A percentile compares a stretch with the other conserved stretches of the same genome.
Conservation (phyloP, 2,329 filamentous ascomycete genomes). For the Stagonosporopsis chrysanthemi region DNA sequence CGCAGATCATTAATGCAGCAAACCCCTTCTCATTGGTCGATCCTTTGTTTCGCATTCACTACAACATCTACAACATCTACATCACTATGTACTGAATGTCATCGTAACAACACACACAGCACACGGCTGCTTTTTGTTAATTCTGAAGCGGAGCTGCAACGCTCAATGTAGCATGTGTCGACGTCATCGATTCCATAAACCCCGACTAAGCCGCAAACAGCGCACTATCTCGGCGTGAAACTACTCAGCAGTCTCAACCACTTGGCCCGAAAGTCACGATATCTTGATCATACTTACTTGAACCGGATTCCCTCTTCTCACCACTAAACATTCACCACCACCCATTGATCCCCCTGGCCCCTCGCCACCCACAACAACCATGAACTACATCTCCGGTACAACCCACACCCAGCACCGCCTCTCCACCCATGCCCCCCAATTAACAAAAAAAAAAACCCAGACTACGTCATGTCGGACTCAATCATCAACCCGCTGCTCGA, state of each 20-base stretch:
- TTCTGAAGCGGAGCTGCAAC: slow-evolving; percentile 6
- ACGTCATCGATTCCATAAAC: slow-evolving; percentile 13
- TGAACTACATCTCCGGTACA: slow-evolving; percentile 46
- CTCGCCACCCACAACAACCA: not conserved
- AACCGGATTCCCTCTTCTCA: no score
- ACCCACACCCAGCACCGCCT: not conserved
- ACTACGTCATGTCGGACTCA: slow-evolving; percentile 35
- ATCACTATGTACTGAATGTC: not conserved
- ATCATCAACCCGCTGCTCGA: slow-evolving; percentile 61
- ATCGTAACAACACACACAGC: not conserved
- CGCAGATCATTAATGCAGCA: slow-evolving; percentile 4
- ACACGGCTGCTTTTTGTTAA: not conserved
- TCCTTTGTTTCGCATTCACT: not conserved
- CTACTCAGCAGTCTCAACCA: slow-evolving; percentile 15
- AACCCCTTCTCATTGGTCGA: slow-evolving; percentile 4
- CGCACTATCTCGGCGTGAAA: slow-evolving; percentile 19
- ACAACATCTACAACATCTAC: not conserved
- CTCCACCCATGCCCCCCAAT: not conserved
- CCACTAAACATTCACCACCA: not conserved
- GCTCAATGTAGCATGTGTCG: slow-evolving; percentile 20
- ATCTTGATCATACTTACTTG: not conserved
- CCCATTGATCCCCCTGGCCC: not conserved
- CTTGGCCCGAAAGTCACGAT: slow-evolving; percentile 19
- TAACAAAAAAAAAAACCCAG: slow-evolving; percentile 19
- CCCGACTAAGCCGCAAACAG: slow-evolving; percentile 17